Base-by-base conservation (phyloP, 2,329 filamentous ascomycete species). In the Diplodia mutila region DNA sequence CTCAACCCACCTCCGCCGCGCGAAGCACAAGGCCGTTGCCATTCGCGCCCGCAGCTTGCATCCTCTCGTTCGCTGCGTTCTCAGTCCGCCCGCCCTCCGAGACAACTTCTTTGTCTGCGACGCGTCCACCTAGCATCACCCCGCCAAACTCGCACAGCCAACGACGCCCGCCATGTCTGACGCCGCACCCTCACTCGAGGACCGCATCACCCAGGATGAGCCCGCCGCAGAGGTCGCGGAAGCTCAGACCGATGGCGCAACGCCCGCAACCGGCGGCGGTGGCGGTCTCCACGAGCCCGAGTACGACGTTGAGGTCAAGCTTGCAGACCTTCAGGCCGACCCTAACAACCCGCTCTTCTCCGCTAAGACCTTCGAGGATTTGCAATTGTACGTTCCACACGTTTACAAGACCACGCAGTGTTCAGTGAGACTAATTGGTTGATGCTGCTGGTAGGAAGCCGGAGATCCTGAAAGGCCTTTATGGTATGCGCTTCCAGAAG, bases 231-330 rank as follows among this genome's bases (percentile, higher is more conserved):
- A 65, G 23, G 51, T 32, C 27, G 39, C 37, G 9, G 68, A 46
- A 11, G 72, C 75, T 1, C 81, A 84, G 71, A 72, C 76, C 25
- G 85, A 87, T 74, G 85, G 85, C 67, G 79, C 81, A 16, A 77
- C 78, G 14, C 73, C 75, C n/a, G 75, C 74, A 49, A 76, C 74
- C 61, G 76, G 80, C 69, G 76, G 77, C 68, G 80, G 78, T 59
- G 76, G 74, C 34, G 75, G 80, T 11, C 81, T 89, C 12, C 80
- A 87, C 25, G 92, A 97, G 78, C 89, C 89, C 4, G 89, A 91
- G 68, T 96, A 91, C 80, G 91, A 95, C 72, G 94, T 99, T 72
- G 91, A 97, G 75, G 92, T 99, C 73, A 95, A 94, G 80, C 87
- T 98, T 68, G 94, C 90, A 74, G 93, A 97, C 76, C 85, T 97